These are phyloP conservation scores for Fusarium newnesense DNA, from an alignment of 2,329 filamentous ascomycete genomes.

Conservation along the genomic window DNA sequence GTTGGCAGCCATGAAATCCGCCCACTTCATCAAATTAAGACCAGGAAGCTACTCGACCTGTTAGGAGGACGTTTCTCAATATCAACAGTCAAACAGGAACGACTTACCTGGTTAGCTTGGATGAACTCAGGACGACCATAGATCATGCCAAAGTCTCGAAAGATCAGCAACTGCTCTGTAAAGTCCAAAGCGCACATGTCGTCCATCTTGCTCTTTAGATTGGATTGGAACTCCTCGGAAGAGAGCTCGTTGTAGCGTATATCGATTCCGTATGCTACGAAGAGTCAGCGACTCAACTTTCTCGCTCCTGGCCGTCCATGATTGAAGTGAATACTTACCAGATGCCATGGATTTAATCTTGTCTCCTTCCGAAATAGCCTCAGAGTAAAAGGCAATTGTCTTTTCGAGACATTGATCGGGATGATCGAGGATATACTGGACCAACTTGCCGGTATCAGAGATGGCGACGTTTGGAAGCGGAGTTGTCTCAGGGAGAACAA, in stretches of 20 bases:
- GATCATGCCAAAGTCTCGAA: conserved; percentile 1
- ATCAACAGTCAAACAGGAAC: too few relatives aligned
- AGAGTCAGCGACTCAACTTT: accelerated
- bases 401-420: background rate
- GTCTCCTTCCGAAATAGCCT: background rate
- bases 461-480: background rate
- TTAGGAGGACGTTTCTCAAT: too few relatives aligned
- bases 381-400: background rate
- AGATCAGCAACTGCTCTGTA: conserved; percentile 1
- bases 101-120: too few relatives aligned
- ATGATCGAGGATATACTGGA: conserved; percentile 1
- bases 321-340: background rate
- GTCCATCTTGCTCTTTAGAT: background rate
- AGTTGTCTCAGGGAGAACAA: background rate
- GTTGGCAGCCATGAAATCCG: background rate
- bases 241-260: background rate
- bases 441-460: background rate
- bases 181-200: background rate
- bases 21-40: background rate
- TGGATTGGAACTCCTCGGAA: background rate
- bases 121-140: background rate
- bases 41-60: too few relatives aligned
- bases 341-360: background rate
- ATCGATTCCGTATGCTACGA: background rate
- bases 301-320: accelerated